phyloP scores from a whole-genome alignment of 1,284 basidiomycete species.

The Puccinia brachypodii region DNA sequence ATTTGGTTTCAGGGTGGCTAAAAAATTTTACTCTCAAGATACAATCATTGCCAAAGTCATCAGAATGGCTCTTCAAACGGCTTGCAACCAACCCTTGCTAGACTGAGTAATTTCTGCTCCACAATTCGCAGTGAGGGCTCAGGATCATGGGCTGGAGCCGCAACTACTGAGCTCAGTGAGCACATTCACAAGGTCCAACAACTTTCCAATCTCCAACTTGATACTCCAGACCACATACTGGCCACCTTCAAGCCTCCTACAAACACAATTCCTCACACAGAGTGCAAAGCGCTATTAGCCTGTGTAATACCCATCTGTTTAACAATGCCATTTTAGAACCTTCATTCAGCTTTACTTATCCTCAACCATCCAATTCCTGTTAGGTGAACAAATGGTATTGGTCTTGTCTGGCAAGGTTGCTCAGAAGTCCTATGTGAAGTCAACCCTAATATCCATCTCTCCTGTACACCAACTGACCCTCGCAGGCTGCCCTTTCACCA shows the following conservation, averaged over 20 bases:
- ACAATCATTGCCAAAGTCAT: background rate
- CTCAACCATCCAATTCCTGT: constrained; percentile 78
- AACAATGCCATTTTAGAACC: too few species aligned
- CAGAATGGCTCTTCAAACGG: constrained; percentile 15
- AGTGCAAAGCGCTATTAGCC: constrained; percentile 45
- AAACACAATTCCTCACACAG: constrained; percentile 15
- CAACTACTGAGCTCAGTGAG: background rate
- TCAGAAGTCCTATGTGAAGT: constrained; percentile 96
- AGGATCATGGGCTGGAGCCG: constrained; percentile 27
- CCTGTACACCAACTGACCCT: too few species aligned
- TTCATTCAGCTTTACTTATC: constrained; percentile 65
- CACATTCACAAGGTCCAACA: constrained; percentile 15
- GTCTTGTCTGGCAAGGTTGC: constrained; percentile 96
- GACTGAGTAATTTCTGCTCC: constrained; percentile 15
- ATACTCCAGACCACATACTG: constrained; percentile 5
- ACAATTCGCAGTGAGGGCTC: constrained; percentile 36
- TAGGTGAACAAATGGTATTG: constrained; percentile 88
- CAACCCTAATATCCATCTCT: too few species aligned
- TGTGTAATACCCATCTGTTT: background rate
- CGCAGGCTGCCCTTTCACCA: too few species aligned
- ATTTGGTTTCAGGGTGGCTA: background rate
- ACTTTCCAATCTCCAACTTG: constrained; percentile 34
- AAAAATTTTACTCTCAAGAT: constrained; percentile 23
- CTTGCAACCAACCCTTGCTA: background rate
- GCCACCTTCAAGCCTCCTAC: background rate